Base-by-base conservation (phyloP, 2,329 filamentous ascomycete species). In the Colletotrichum sojae region DNA sequence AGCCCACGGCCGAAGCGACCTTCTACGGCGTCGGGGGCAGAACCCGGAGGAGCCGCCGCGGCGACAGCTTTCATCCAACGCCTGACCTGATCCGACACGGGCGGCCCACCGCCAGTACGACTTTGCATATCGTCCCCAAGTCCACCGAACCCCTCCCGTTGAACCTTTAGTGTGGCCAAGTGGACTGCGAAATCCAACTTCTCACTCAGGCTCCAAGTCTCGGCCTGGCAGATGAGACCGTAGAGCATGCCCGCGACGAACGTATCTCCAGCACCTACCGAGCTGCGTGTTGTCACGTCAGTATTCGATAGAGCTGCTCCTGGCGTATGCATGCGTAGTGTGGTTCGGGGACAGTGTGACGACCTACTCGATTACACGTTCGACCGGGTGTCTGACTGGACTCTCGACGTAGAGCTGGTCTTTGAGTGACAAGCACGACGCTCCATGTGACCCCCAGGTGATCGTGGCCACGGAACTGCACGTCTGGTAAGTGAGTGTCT, bases 161-260 rank as follows among this genome's bases (percentile, higher is more conserved):
- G 82, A 51, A 94, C 89, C 78, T 94, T 94, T 70, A 84, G 82
- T 48, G 90, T 91, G 60, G 91, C 91, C 76, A 94, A 78, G 67
- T 86, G 83, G 72, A 91, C 91, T 54, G 90, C 90, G 78, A 92
- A 91, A 39, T 75, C 77, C 69, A 92, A 76, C 73, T 84, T 88
- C 65, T 79, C 76, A 58, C 78, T 73, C 54, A 84, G 74, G 73
- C 80, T 77, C 88, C 88, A 90, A 71, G 85, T 80, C 9, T 78
- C 74, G 51, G 75, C 73, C 71, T 84, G 84, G 75, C 83, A 86
- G 65, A 86, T 79, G 70, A 92, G 78, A 43, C 83, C 85, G 78
- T 90, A 93, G 56, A 94, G 80, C 78, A 92, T 89, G 68, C 91
- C 91, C 40, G 91, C 92, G 71, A 92, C 88, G 75, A 94, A 94